phyloP scores from a whole-genome alignment of 2,329 filamentous ascomycete genomes.

The Alternaria sp. region DNA sequence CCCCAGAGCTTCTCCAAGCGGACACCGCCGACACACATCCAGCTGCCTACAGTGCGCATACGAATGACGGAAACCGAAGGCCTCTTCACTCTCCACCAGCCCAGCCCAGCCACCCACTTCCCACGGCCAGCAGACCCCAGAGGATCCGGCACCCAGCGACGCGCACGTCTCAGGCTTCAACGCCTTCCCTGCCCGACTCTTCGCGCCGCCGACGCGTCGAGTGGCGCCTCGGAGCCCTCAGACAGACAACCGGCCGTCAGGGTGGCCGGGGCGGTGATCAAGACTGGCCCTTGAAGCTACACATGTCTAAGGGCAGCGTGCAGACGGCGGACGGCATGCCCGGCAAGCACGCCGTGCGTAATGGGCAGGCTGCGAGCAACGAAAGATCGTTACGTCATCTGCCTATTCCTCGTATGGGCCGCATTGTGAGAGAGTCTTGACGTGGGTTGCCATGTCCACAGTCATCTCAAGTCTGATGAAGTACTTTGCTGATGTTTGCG shows the following conservation, averaged over 20 bases:
- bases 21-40: background rate
- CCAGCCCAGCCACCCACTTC: background rate
- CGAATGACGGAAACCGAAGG: background rate
- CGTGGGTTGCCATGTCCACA: background rate
- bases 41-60: background rate
- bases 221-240: background rate
- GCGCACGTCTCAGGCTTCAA: background rate
- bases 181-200: fast-evolving
- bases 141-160: background rate
- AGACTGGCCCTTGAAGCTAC: background rate
- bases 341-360: background rate
- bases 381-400: background rate
- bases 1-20: background rate
- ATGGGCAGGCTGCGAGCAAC: background rate
- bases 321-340: background rate
- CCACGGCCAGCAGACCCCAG: background rate
- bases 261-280: background rate
- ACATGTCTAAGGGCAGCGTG: background rate
- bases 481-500: background rate
- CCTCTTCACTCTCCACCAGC: background rate
- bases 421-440: background rate
- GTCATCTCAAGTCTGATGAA: background rate
- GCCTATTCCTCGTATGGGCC: fast-evolving
- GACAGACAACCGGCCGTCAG: background rate
- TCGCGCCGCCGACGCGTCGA: background rate